Evolutionary conservation across 1,284 basidiomycete genomes (phyloP), one percentile per base, ranked within the genome.

Genomic region (Sanguinoderma infundibulare): DNA sequence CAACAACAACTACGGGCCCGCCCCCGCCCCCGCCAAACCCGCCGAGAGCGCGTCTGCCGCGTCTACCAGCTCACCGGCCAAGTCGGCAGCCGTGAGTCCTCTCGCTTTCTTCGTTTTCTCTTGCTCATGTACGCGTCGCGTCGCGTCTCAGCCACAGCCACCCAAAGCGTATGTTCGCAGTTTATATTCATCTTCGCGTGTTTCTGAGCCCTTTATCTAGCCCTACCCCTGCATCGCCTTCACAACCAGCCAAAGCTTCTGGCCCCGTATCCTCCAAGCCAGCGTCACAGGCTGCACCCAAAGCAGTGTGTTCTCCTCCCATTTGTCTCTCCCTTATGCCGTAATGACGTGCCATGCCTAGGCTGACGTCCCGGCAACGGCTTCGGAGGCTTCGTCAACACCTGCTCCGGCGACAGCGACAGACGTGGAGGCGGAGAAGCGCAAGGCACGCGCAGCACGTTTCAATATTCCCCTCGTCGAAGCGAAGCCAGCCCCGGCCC

Each of bases 381-480:
- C 28, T 40, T 35, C 56, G 5, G 10, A 49, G 12, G 20, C 71
- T 4, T 47, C 68, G 5, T 68, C 38, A 39, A 64, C 24, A 20
- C 58, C 55, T 2, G 42, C 61, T 17, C 61, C 67, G 15, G 14
- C 66, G 2, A 36, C 66, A 2, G 49, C 64, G 35, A 32, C 67
- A 34, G 84, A 87, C 50, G 69, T 78, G 30, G 87, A 90, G 60
- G 72, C 79, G 9, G 85, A 83, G 65, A 87, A 81, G 67, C 84
- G 86, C 57, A 85, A 78, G 67, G 78, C 79, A 47, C 86, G 89
- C 34, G 89, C 89, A 2, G 87, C 79, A 28, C 85, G 89, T 12
- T 91, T 91, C 66, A 86, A 86, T 24, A 84, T 89, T n/a, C 82
- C 88, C 1, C 64, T 88, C 10, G 83, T 90, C 4, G 82, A 85